These are phyloP conservation scores for Naganishia antarctica DNA, from an alignment of 768 basidiomycete species.

Conservation along the genomic window DNA sequence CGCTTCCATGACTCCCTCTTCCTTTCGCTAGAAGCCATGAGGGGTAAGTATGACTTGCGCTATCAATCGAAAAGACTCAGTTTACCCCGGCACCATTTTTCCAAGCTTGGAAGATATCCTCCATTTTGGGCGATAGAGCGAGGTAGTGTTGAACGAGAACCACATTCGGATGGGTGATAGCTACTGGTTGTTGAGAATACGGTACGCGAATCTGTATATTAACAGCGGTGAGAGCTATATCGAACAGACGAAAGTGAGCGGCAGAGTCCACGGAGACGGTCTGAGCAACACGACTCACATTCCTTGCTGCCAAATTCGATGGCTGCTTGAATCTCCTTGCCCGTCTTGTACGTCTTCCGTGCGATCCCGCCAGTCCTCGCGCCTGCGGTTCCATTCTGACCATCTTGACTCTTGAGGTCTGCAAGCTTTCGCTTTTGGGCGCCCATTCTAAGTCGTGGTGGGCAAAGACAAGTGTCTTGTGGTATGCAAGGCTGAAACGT, in stretches of 20 bases:
- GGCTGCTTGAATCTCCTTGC: conserved; percentile 40
- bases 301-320: conserved; percentile 36
- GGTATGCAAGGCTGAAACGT: not conserved
- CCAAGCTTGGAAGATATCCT: conserved; percentile 46
- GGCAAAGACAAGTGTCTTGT: not conserved
- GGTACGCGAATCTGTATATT: conserved; percentile 43
- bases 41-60: not conserved
- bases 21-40: conserved; percentile 29
- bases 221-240: conserved; percentile 42
- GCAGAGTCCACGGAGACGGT: not conserved
- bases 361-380: not conserved
- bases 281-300: conserved; percentile 30
- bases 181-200: conserved; percentile 38
- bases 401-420: not conserved
- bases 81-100: conserved; percentile 24
- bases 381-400: conserved; percentile 1
- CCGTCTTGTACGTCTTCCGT: conserved; percentile 29
- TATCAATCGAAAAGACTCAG: not conserved
- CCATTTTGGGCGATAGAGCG: conserved; percentile 39
- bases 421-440: conserved; percentile 17
- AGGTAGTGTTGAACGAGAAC: conserved; percentile 46
- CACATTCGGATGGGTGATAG: conserved; percentile 41
- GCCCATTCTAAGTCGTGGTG: not conserved
- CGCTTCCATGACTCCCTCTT: conserved; percentile 33
- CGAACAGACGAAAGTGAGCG: no score